Evolutionary conservation across 768 basidiomycete genomes (phyloP).

Genomic region (Lactarius hengduanensis): DNA sequence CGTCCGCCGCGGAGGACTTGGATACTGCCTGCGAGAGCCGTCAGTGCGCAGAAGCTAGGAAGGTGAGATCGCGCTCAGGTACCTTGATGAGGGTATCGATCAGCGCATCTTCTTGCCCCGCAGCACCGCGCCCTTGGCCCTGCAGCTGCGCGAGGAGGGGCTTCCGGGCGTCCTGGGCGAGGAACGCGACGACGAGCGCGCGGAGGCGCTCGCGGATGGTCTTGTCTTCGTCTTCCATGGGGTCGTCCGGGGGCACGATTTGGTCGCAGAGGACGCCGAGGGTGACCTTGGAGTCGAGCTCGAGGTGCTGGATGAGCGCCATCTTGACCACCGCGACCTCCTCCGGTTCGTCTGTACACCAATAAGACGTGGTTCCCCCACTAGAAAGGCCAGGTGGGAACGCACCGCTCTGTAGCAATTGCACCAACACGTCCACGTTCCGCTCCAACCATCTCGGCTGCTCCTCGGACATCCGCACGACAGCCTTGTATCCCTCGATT

Average conservation of each 20-base stretch:
- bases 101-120: slow-evolving; percentile 48
- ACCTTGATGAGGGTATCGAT: slow-evolving; percentile 52
- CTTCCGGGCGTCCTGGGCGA: slow-evolving; percentile 50
- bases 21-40: slow-evolving; percentile 47
- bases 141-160: slow-evolving; percentile 47
- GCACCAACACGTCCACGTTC: slow-evolving; percentile 74
- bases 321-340: slow-evolving; percentile 62
- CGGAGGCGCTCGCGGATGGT: slow-evolving; percentile 47
- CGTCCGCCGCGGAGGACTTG: slow-evolving; percentile 42
- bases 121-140: slow-evolving; percentile 41
- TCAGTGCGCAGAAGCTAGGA: too few species aligned
- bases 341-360: slow-evolving; percentile 51
- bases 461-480: slow-evolving; percentile 49
- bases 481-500: slow-evolving; percentile 63
- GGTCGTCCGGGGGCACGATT: slow-evolving; percentile 49
- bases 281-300: slow-evolving; percentile 60
- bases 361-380: too few species aligned
- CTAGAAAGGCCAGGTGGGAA: background rate
- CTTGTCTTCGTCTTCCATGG: slow-evolving; percentile 57
- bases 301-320: slow-evolving; percentile 59
- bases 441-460: slow-evolving; percentile 61
- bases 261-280: slow-evolving; percentile 71
- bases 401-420: slow-evolving; percentile 72
- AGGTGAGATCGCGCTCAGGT: slow-evolving; percentile 5
- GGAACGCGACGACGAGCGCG: slow-evolving; percentile 60